Evolutionary conservation across 305 asterid species (phyloP), one percentile per base, ranked within the genome.

Genomic region (Striga hermonthica): DNA sequence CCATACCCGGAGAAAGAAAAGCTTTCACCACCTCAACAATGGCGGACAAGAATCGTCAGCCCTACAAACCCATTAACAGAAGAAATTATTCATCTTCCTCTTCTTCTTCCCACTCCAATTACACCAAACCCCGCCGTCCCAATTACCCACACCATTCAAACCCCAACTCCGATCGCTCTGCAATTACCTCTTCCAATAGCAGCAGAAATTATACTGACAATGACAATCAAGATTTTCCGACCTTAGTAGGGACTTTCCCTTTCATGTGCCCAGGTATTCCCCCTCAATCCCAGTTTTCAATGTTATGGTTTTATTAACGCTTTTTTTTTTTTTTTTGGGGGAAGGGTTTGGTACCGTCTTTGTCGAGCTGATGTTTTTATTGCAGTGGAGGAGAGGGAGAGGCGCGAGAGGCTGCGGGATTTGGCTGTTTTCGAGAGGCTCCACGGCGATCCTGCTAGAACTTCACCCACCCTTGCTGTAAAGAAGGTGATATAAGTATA

Each of bases 371-470:
- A 37, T 55, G 34, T 59, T 12, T 57, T 74, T 74, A 43, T 60
- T 62, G 71, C 85, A 89, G 98, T 81, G 72, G 90, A 86, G 59
- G 97, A 93, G 85, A 86, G 87, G 74, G 71, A 41, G 52, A 82
- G 89, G 74, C 94, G 98, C 34, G 94, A 90, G 85, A 81, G 91
- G 82, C 80, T 93, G 59, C 80, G 97, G 43, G 98, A 93, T 84
- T 84, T 93, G 78, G 86, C 96, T 72, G 84, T 82, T 22, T 93
- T 93, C 56, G 98, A 93, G 89, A 90, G 97, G 87, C 80, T 90
- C 65, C 65, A 86, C 69, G 96, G 92, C 8, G 75, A 93, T 82
- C 94, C 95, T 64, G 67, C 78, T 36, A 78, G 86, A 80, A 83
- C 95, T 59, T 90, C 97, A 52, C 72, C 97, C 4, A 34, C 35